Conservation (phyloP, 1,284 basidiomycete genomes). For the Cryptococcus floricola region DNA sequence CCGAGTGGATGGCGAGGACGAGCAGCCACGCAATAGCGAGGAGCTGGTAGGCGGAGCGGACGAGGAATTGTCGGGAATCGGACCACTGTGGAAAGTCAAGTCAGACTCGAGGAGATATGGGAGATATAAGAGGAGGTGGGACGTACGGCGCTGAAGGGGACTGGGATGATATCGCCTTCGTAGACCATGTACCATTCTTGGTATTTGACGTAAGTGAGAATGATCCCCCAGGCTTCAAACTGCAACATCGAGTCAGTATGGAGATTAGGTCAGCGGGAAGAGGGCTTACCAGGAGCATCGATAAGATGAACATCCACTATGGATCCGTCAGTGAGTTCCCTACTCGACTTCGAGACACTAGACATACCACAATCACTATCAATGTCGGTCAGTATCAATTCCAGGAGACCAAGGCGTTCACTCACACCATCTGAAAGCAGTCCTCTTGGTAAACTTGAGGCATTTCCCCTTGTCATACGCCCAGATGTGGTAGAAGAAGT, state of each 20-base stretch:
- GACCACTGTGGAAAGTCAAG: slow-evolving; percentile 17
- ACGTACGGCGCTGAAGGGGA: slow-evolving; percentile 22
- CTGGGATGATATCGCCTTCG: slow-evolving; percentile 19
- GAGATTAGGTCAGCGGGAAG: not conserved
- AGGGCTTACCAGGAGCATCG: slow-evolving; percentile 10
- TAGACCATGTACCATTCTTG: slow-evolving; percentile 22
- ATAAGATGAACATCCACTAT: slow-evolving; percentile 20
- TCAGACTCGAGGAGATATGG: not conserved
- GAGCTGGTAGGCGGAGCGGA: slow-evolving; percentile 23
- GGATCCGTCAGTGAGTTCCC: not conserved
- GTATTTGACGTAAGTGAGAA: slow-evolving; percentile 27
- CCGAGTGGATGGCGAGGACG: slow-evolving; percentile 28
- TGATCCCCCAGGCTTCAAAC: slow-evolving; percentile 25
- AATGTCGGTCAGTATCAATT: not conserved
- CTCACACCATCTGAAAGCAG: slow-evolving; percentile 29
- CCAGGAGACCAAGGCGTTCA: not conserved
- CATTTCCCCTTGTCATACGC: slow-evolving; percentile 28
- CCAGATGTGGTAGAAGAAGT: slow-evolving; percentile 34
- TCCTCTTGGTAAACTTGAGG: slow-evolving; percentile 18
- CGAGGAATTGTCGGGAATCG: slow-evolving; percentile 11
- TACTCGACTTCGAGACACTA: not conserved
- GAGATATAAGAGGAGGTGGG: not conserved
- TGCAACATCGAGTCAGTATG: slow-evolving; percentile 1
- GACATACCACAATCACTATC: slow-evolving; percentile 17
- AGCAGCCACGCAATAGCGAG: slow-evolving; percentile 22